A percentile compares a stretch with the other conserved stretches of the same genome.
Evolutionary conservation across 257 asterid genomes (phyloP).

Genomic region (Fraxinus excelsior): DNA sequence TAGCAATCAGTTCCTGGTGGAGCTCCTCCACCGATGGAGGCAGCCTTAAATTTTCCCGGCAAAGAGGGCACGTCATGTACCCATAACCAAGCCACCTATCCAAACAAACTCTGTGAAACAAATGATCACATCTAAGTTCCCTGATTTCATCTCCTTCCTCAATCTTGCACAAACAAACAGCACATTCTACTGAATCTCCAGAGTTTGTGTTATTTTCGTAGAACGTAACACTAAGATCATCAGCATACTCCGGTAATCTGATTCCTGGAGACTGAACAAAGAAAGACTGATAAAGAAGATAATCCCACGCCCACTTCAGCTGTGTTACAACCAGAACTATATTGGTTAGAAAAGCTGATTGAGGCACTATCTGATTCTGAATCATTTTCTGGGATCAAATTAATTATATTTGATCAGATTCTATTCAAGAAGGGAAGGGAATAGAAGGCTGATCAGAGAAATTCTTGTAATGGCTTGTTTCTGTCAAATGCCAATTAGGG

Average conservation of each 20-base stretch:
- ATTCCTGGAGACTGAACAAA: neutral
- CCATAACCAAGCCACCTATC: no score
- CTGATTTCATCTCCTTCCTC: no score
- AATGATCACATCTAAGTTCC: no score
- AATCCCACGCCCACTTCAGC: constrained; percentile 14
- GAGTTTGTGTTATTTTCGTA: neutral
- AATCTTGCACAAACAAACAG: no score
- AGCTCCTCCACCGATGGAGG: no score
- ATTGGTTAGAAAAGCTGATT: neutral
- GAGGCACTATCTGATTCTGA: neutral
- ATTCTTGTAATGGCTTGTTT: neutral
- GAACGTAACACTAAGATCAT: neutral
- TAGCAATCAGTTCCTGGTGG: no score
- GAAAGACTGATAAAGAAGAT: constrained; percentile 9
- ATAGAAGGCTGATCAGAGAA: neutral
- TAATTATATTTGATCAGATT: neutral
- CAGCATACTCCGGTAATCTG: neutral
- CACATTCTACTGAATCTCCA: neutral
- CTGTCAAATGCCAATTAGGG: neutral
- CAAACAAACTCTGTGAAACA: no score
- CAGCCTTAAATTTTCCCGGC: no score
- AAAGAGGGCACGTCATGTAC: no score
- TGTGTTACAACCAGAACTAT: neutral
- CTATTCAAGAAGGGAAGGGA: neutral
- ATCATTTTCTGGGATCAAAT: neutral